Evolutionary conservation across 208 protist genomes (phyloP).

Genomic region (Kentomonas sorsogonicus): DNA sequence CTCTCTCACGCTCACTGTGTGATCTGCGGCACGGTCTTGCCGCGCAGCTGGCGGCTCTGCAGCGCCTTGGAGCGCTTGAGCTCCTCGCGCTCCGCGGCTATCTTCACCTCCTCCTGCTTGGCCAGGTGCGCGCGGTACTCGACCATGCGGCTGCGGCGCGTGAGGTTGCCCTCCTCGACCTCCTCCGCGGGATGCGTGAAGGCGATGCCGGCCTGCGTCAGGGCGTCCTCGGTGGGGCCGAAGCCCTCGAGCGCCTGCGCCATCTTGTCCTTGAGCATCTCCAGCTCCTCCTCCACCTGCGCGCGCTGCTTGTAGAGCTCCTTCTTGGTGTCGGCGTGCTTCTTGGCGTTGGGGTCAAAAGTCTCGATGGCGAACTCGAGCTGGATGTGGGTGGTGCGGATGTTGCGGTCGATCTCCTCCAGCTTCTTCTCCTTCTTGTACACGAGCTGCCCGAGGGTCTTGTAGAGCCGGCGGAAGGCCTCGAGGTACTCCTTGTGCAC

Average conservation of each 20-base stretch:
- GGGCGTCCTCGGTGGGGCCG: conserved; percentile 62
- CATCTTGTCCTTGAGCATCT: conserved; percentile 60
- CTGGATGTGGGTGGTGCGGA: conserved; percentile 58
- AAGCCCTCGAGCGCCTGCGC: conserved; percentile 63
- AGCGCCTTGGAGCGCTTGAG: conserved; percentile 56
- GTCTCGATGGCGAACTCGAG: conserved; percentile 74
- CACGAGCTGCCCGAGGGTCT: conserved; percentile 66
- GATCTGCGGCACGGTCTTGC: conserved; percentile 68
- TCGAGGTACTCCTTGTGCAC: conserved; percentile 67
- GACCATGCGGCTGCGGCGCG: conserved; percentile 72
- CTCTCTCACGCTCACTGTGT: conserved; percentile 35
- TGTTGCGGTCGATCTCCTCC: conserved; percentile 46
- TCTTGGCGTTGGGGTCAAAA: conserved; percentile 71
- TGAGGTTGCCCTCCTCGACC: conserved; percentile 60
- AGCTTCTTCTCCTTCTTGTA: conserved; percentile 74
- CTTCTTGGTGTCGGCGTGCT: conserved; percentile 53
- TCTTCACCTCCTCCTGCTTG: conserved; percentile 77
- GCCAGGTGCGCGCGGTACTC: conserved; percentile 71
- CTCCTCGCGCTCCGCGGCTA: conserved; percentile 74
- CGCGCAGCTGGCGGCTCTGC: conserved; percentile 73
- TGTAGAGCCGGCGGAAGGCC: conserved; percentile 68
- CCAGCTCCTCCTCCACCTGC: conserved; percentile 55
- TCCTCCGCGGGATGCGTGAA: conserved; percentile 50
- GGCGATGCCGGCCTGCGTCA: conserved; percentile 48
- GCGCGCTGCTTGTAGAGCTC: conserved; percentile 42